phyloP scores from a whole-genome alignment of 2,329 filamentous ascomycete genomes.

The Ceratocystis destructans region DNA sequence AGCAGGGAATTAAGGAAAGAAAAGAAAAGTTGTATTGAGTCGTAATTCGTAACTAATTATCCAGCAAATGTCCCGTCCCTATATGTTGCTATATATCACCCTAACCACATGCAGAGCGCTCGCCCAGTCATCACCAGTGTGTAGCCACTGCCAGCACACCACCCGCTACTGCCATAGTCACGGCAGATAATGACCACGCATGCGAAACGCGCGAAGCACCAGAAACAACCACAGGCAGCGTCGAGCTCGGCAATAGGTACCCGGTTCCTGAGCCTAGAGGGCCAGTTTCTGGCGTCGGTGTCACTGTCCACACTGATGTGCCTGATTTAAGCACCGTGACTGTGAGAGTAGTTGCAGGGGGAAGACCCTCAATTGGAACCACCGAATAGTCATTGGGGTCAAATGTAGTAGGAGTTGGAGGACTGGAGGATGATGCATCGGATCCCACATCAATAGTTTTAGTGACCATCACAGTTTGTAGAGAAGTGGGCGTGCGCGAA shows the following conservation, averaged over 20 bases:
- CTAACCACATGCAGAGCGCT: background rate
- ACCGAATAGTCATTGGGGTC: slow-evolving; percentile 14
- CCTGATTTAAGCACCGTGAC: slow-evolving; percentile 17
- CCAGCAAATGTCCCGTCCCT: background rate
- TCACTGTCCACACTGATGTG: slow-evolving; percentile 15
- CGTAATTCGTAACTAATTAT: slow-evolving; percentile 1
- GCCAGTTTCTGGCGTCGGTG: slow-evolving; percentile 9
- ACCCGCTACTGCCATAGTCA: slow-evolving; percentile 14
- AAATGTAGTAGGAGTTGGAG: background rate
- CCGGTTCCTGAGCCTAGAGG: slow-evolving; percentile 9
- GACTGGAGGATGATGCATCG: background rate
- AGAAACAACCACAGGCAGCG: slow-evolving; percentile 13
- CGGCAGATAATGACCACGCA: background rate
- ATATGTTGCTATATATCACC: background rate
- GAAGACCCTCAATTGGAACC: slow-evolving; percentile 15
- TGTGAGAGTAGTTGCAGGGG: slow-evolving; percentile 14
- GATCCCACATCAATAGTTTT: slow-evolving; percentile 11
- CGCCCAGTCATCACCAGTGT: background rate
- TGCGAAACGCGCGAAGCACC: slow-evolving; percentile 19
- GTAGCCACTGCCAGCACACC: slow-evolving; percentile 1
- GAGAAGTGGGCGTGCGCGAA: slow-evolving; percentile 1
- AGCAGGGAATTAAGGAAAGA: background rate
- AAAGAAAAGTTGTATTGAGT: background rate
- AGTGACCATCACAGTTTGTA: slow-evolving; percentile 16
- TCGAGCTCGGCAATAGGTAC: slow-evolving; percentile 6